A percentile compares a stretch with the other conserved stretches of the same genome.
These are phyloP conservation scores for Aspergillus cejpii DNA, from an alignment of 2,329 filamentous ascomycete genomes.

Conservation along the genomic window DNA sequence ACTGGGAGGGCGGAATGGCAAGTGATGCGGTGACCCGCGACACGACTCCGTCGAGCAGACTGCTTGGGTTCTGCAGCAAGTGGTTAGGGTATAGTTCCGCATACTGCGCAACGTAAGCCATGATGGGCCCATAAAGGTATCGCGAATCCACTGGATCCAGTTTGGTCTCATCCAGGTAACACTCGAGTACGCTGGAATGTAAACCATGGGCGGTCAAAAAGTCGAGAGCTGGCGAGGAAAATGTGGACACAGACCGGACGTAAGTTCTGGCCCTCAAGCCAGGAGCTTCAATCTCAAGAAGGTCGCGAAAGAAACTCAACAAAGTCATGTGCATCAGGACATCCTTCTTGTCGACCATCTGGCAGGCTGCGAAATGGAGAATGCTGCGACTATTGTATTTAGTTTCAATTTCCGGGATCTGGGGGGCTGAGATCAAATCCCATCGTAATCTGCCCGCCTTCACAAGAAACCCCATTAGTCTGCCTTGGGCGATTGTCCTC, in stretches of 20 bases:
- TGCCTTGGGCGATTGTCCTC: conserved; percentile 55
- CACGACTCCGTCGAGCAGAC: conserved; percentile 42
- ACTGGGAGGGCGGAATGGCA: conserved; percentile 41
- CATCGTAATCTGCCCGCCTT: conserved; percentile 51
- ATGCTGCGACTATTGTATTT: conserved; percentile 40
- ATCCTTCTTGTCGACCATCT: conserved; percentile 54
- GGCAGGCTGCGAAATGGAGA: conserved; percentile 49
- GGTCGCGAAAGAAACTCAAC: conserved; percentile 52
- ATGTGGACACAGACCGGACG: conserved; percentile 31
- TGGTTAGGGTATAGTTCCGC: conserved; percentile 50
- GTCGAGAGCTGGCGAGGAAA: conserved; percentile 43
- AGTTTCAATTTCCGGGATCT: conserved; percentile 48
- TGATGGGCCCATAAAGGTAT: conserved; percentile 50
- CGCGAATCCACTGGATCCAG: conserved; percentile 47
- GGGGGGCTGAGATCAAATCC: conserved; percentile 47
- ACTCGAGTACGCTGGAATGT: conserved; percentile 46
- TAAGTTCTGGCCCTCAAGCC: conserved; percentile 28
- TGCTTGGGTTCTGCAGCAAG: conserved; percentile 41
- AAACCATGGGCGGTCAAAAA: conserved; percentile 48
- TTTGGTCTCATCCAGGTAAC: conserved; percentile 47
- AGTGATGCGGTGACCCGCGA: conserved; percentile 44
- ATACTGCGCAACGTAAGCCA: conserved; percentile 54
- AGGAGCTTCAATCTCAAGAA: conserved; percentile 43
- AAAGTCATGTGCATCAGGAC: conserved; percentile 56
- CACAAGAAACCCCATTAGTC: conserved; percentile 53